Evolutionary conservation across 306 rosid species (phyloP).

Genomic region (Trifolium dubium): DNA sequence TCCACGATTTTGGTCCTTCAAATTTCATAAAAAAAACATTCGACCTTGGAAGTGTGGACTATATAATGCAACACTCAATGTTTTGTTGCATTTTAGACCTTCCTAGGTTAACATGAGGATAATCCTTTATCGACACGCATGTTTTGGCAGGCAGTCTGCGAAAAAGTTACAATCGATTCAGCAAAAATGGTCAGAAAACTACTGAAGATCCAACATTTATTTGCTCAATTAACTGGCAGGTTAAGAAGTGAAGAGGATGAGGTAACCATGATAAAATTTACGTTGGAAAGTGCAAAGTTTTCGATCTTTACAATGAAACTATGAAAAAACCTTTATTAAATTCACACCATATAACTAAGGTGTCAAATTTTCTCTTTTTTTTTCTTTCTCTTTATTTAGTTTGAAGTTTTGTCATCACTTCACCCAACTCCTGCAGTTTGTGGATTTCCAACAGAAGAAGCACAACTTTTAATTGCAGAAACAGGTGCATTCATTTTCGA

Average conservation of each 20-base stretch:
- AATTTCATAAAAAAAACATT: too few relatives aligned
- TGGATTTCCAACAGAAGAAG: conserved; percentile 95
- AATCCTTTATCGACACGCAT: not conserved
- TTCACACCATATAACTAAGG: conserved; percentile 22
- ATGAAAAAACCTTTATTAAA: conserved; percentile 18
- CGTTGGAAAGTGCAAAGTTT: not conserved
- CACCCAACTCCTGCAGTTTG: conserved; percentile 99
- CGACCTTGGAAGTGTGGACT: too few relatives aligned
- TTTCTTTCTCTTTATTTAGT: conserved; percentile 47
- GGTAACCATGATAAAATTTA: conserved; percentile 51
- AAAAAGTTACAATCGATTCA: conserved; percentile 65
- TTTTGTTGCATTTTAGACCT: not conserved
- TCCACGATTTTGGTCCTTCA: too few relatives aligned
- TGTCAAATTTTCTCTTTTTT: not conserved
- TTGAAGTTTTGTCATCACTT: conserved; percentile 79
- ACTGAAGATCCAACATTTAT: conserved; percentile 86
- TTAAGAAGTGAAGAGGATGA: conserved; percentile 83
- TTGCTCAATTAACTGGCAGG: conserved; percentile 70
- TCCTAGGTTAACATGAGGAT: conserved; percentile 21
- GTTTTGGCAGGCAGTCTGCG: conserved; percentile 68
- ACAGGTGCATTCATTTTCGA: conserved; percentile 57
- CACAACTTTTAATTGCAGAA: conserved; percentile 79
- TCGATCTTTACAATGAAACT: too few relatives aligned
- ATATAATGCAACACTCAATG: too few relatives aligned
- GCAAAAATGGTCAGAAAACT: conserved; percentile 76